A percentile compares a stretch with the other conserved stretches of the same genome.
These are phyloP conservation scores for Firmiana major DNA, from an alignment of 345 rosid species.

Conservation along the genomic window DNA sequence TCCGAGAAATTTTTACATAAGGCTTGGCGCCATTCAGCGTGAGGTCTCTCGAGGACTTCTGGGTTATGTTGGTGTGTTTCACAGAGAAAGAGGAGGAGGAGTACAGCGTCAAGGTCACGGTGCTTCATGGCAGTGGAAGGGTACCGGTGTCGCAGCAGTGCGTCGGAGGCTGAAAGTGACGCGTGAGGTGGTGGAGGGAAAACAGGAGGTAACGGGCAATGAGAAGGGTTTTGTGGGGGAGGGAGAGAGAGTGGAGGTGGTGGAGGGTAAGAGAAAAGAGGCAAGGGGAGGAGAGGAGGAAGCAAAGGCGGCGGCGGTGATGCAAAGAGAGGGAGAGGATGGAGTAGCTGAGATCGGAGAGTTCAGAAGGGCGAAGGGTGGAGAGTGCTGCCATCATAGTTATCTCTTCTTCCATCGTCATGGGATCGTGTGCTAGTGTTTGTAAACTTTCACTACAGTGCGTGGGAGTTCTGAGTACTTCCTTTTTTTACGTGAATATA, in stretches of 20 bases:
- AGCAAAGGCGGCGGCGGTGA: slow-evolving; percentile 61
- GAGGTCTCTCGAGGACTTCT: slow-evolving; percentile 39
- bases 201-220: slow-evolving; percentile 79
- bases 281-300: slow-evolving; percentile 69
- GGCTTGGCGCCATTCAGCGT: slow-evolving; percentile 46
- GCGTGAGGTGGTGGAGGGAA: slow-evolving; percentile 62
- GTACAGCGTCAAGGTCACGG: slow-evolving; percentile 73
- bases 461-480: slow-evolving; percentile 19
- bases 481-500: slow-evolving; percentile 18
- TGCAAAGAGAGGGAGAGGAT: slow-evolving; percentile 41
- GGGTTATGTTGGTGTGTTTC: slow-evolving; percentile 67
- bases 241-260: slow-evolving; percentile 75
- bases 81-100: slow-evolving; percentile 80
- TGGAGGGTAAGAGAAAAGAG: slow-evolving; percentile 75
- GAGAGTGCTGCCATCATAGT: slow-evolving; percentile 61
- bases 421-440: slow-evolving; percentile 47
- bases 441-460: background rate
- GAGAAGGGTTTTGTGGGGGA: slow-evolving; percentile 59
- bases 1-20: slow-evolving; percentile 32
- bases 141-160: slow-evolving; percentile 23
- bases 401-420: slow-evolving; percentile 45
- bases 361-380: slow-evolving; percentile 42
- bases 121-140: slow-evolving; percentile 30
- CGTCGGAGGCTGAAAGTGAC: slow-evolving; percentile 32
- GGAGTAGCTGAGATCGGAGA: slow-evolving; percentile 50